These are phyloP conservation scores for Entomortierella lignicola DNA, from an alignment of 192 early-diverging fungal species.

Conservation along the genomic window DNA sequence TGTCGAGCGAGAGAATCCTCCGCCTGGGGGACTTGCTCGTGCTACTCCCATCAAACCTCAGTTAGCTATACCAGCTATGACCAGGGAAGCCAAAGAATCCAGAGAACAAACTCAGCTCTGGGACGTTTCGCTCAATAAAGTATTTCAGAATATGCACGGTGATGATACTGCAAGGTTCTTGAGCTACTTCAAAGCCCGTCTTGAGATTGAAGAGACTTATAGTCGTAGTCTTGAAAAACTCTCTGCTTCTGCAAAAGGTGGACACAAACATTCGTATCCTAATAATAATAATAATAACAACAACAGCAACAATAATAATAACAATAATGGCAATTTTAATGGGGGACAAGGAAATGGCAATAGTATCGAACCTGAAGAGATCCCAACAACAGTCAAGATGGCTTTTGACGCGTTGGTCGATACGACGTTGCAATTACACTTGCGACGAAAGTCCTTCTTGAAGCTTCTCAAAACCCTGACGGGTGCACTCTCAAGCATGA, in stretches of 20 bases:
- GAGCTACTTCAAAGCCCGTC: slow-evolving; percentile 41
- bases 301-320: too few species aligned
- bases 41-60: slow-evolving; percentile 44
- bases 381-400: slow-evolving; percentile 43
- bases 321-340: too few species aligned
- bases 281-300: slow-evolving; percentile 7
- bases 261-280: slow-evolving; percentile 6
- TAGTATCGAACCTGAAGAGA: slow-evolving; percentile 41
- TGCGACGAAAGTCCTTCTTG: slow-evolving; percentile 24
- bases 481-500: slow-evolving; percentile 22
- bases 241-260: slow-evolving; percentile 3
- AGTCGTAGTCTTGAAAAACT: slow-evolving; percentile 38
- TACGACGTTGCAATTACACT: slow-evolving; percentile 12
- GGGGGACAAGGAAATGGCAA: slow-evolving; percentile 1
- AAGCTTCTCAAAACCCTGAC: slow-evolving; percentile 19
- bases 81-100: slow-evolving; percentile 36
- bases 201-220: slow-evolving; percentile 48
- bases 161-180: slow-evolving; percentile 42
- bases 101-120: slow-evolving; percentile 40
- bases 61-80: slow-evolving; percentile 44
- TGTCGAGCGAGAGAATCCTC: slow-evolving; percentile 25
- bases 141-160: slow-evolving; percentile 53
- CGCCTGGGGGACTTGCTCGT: slow-evolving; percentile 11
- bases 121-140: slow-evolving; percentile 37
- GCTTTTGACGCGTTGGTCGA: slow-evolving; percentile 34